Base-by-base conservation (phyloP, 1,139 yeast species). In the Lodderomyces orthopsilosis region DNA sequence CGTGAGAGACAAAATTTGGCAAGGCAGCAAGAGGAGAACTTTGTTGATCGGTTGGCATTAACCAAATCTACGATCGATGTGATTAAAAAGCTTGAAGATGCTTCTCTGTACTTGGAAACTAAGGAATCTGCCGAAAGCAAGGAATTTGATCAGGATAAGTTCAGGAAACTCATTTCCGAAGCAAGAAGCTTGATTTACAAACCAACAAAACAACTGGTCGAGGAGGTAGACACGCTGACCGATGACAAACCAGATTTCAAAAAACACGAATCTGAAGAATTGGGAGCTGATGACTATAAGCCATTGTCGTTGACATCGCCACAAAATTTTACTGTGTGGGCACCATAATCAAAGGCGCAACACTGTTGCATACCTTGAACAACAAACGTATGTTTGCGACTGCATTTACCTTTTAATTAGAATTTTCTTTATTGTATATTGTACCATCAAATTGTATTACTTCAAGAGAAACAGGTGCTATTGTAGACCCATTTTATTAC, bases 281-380 rank as follows among this genome's bases (percentile, higher is more conserved):
- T 34, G 43, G 65, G 57, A 15, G 65, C 62, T 28, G 70, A 66
- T 17, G 68, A 67, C 23, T 57, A 77, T 39, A 82, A 83, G 57
- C 96, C 96, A 7, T 73, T 88, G 40, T 86, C 95, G 34, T 69
- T 85, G 48, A 91, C 85, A 52, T 75, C 88, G 13, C 96, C 96
- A 2, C 94, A 86, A 61, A 69, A 83, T 30, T 90, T 88, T 63
- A 86, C 91, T 62, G 85, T 88, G 53, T 90, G 98, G 98, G 86
- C 85, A 38, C 77, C 77, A 30, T 72, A 56, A n/a, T n/a, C n/a
- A 52, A 19, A 35, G 17, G 3, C 6, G 13, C 5, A 32, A 10
- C 4, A 32, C 8, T 10, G n/a, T 7, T 19, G n/a, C 35, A 10
- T 12, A 17, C 18, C 14, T 32, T 14, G 18, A 13, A 17, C 15